Base-by-base conservation (phyloP, 768 basidiomycete genomes). In the Auriscalpium microsporum region DNA sequence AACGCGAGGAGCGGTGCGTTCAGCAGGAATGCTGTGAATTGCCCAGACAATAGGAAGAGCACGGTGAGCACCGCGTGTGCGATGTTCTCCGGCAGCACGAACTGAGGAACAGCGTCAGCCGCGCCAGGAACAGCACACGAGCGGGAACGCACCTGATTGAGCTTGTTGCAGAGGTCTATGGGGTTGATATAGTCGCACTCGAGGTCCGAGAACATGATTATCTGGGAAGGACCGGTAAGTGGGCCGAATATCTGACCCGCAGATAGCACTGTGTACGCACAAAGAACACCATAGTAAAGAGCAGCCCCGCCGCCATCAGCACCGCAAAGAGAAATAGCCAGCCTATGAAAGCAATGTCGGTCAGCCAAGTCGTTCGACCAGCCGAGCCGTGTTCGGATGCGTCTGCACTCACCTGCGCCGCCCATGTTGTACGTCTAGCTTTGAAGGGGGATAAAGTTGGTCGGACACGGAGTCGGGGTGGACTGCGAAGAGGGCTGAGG, bases 121-220 rank as follows among this genome's bases (percentile, higher is more conserved):
- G 17, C 13, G 48, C 8, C 16, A 40, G 21, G 19, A 8, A 34
- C 21, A 21, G 45, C 9, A 21, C 36, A 48, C 34, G 16, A 8
- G 42, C 8, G n/a, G 36, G 33, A 8, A 37, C 78, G 47, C 61
- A 95, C 95, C 73, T 94, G 90, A 69, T 98, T 98, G 65, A 98
- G 85, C 78, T 96, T 97, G 75, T 98, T 98, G 75, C 96, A 98
- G 40, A 98, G 85, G 72, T 99, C 96, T 82, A 99, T 99, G 52
- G 96, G 96, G 73, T 99, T 99, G 78, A 98, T 95, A 75, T 97
- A 98, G 80, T 96, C 94, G 78, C 93, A 96, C 75, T 97, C 95
- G 68, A 98, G 76, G 75, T 98, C 96, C 45, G 94, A 96, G 78
- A 98, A 98, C 95, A 97, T 98, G 78, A 99, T 98, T 67, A 99